These are phyloP conservation scores for Trichoderma cornu-damae DNA, from an alignment of 2,329 filamentous ascomycete species.

Conservation along the genomic window DNA sequence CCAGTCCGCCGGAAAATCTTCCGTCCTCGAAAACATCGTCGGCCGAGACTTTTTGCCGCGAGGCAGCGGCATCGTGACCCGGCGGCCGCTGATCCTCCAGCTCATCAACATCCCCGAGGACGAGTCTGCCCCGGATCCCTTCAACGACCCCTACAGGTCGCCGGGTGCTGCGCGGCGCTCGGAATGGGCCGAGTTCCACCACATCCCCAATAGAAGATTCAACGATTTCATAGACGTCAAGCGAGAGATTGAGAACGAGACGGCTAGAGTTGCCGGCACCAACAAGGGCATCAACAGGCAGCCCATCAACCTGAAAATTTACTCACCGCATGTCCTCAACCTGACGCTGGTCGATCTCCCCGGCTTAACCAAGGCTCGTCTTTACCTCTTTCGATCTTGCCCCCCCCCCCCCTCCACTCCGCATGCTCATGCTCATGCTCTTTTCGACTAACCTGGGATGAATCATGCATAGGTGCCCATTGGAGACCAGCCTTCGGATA, in stretches of 20 bases:
- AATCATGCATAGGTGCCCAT: slow-evolving; percentile 67
- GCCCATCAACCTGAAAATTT: slow-evolving; percentile 97
- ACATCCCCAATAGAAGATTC: slow-evolving; percentile 83
- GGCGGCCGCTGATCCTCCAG: slow-evolving; percentile 90
- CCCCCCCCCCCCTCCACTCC: background rate
- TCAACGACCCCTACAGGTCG: slow-evolving; percentile 68
- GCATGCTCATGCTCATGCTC: background rate
- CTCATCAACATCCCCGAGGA: slow-evolving; percentile 94
- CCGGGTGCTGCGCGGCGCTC: slow-evolving; percentile 62
- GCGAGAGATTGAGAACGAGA: slow-evolving; percentile 95
- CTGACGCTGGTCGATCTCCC: slow-evolving; percentile 94
- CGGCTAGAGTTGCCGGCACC: slow-evolving; percentile 80
- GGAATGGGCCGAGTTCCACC: slow-evolving; percentile 94
- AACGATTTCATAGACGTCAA: slow-evolving; percentile 91
- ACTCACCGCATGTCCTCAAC: slow-evolving; percentile 93
- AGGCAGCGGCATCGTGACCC: slow-evolving; percentile 93
- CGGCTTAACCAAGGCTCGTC: slow-evolving; percentile 79
- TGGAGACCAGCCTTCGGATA: slow-evolving; percentile 93
- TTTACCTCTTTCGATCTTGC: slow-evolving; percentile 1
- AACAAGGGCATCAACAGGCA: slow-evolving; percentile 98
- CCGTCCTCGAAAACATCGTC: slow-evolving; percentile 97
- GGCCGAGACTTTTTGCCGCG: slow-evolving; percentile 94
- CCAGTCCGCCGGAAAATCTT: slow-evolving; percentile 97
- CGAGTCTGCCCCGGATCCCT: slow-evolving; percentile 58
- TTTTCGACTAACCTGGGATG: slow-evolving; percentile 20